Evolutionary conservation across 306 rosid genomes (phyloP).

Genomic region (Lupinus albus): DNA sequence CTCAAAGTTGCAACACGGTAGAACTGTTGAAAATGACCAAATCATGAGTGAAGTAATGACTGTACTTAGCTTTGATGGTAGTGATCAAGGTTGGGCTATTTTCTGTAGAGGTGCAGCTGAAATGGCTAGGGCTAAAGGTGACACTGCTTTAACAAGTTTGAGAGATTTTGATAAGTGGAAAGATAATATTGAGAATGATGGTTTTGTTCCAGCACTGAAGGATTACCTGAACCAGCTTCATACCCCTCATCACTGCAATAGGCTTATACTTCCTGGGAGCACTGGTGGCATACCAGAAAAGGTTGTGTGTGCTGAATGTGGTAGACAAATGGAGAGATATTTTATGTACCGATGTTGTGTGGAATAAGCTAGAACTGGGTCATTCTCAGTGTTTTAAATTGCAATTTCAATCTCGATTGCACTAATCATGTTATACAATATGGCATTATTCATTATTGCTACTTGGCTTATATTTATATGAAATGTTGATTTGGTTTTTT

Average conservation of each 20-base stretch:
- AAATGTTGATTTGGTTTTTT: slow-evolving; percentile 30
- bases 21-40: slow-evolving; percentile 54
- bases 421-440: too few relatives aligned
- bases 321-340: slow-evolving; percentile 84
- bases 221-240: slow-evolving; percentile 45
- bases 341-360: slow-evolving; percentile 88
- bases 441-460: background rate
- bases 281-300: slow-evolving; percentile 65
- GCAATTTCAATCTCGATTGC: too few relatives aligned
- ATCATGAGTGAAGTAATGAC: slow-evolving; percentile 74
- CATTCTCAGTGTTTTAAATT: too few relatives aligned
- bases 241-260: slow-evolving; percentile 72
- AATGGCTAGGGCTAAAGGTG: slow-evolving; percentile 75
- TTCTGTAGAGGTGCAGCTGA: slow-evolving; percentile 55
- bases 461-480: background rate
- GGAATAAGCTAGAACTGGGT: too few relatives aligned
- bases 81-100: slow-evolving; percentile 80
- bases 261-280: slow-evolving; percentile 72
- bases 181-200: slow-evolving; percentile 26
- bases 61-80: slow-evolving; percentile 75
- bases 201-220: slow-evolving; percentile 51
- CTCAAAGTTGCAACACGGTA: slow-evolving; percentile 62
- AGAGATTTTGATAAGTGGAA: slow-evolving; percentile 54
- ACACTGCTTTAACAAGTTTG: slow-evolving; percentile 45
- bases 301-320: slow-evolving; percentile 85